Evolutionary conservation across 2,329 filamentous ascomycete genomes (phyloP), one percentile per base, ranked within the genome.

Genomic region (Diaporthe capsici): DNA sequence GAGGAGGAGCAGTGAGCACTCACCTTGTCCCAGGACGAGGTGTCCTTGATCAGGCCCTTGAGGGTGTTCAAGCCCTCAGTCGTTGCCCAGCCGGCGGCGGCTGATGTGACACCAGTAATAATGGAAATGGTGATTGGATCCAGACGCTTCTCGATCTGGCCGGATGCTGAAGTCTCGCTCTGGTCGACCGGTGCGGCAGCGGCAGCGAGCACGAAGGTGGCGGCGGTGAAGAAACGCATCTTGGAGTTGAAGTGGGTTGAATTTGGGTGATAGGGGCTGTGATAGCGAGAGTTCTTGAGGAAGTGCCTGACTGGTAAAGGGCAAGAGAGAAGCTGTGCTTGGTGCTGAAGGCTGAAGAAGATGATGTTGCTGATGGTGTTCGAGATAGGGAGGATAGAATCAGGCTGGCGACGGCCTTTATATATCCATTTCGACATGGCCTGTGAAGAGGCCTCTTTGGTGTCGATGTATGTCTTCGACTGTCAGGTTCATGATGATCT

Each of bases 141-240:
- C 15, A 68, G 63, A 20, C 63, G 63, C 63, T 68, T 68, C 47
- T 68, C 63, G 63, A 68, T 37, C 44, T 68, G 44, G 12, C 47
- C 22, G 31, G 63, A 68, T 6, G 44, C 31, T 7, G 63, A 20
- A 10, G 44, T 25, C 31, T 51, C 63, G 31, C 44, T 25, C 63
- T 68, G 44, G 47, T 39, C 31, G 20, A 53, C 44, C 2, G 44
- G 44, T 20, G 63, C 63, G 12, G 63, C 61, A 1, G 61, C n/a
- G 53, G 53, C 53, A 25, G 57, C 34, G 6, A 60, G 57, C 34
- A 31, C 22, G 22, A 60, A 39, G 12, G 57, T 39, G 57, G 57
- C 31, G 22, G 57, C 34, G 22, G 34, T 15, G 57, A 60, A 60
- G 57, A 60, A 60, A 60, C 57, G 57, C 57, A 60, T 60, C 6